phyloP scores from a whole-genome alignment of 1,284 basidiomycete species.

The Boletus sp. region DNA sequence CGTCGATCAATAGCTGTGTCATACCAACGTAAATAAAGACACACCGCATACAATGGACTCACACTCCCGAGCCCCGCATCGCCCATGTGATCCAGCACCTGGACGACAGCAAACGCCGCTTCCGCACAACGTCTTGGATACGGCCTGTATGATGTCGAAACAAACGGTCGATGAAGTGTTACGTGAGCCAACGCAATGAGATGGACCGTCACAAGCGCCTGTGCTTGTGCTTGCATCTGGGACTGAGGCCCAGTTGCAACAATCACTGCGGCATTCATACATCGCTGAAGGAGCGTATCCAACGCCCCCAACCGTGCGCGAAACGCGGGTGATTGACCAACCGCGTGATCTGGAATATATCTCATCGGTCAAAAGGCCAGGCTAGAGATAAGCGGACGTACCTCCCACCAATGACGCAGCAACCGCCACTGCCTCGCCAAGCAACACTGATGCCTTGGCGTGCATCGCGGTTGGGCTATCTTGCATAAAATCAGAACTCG shows the following conservation, averaged over 20 bases:
- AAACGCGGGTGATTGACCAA: slow-evolving; percentile 27
- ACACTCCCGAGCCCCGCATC: slow-evolving; percentile 8
- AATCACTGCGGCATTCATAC: slow-evolving; percentile 26
- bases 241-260: slow-evolving; percentile 15
- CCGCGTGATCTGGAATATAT: slow-evolving; percentile 25
- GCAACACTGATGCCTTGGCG: slow-evolving; percentile 40
- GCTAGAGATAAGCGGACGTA: slow-evolving; percentile 13
- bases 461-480: slow-evolving; percentile 30
- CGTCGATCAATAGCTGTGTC: background rate
- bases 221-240: slow-evolving; percentile 24
- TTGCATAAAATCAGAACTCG: slow-evolving; percentile 18
- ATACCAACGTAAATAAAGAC: background rate
- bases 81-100: slow-evolving; percentile 19
- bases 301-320: slow-evolving; percentile 36
- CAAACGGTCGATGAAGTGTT: slow-evolving; percentile 41
- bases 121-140: slow-evolving; percentile 38
- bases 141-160: slow-evolving; percentile 22
- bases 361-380: background rate
- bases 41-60: slow-evolving; percentile 27
- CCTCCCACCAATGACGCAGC: slow-evolving; percentile 35
- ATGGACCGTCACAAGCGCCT: slow-evolving; percentile 26
- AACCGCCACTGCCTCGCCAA: slow-evolving; percentile 37
- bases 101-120: slow-evolving; percentile 26
- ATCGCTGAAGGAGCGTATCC: slow-evolving; percentile 41
- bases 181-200: slow-evolving; percentile 41